Evolutionary conservation across 2,329 filamentous ascomycete genomes (phyloP), one percentile per base, ranked within the genome.

Genomic region (Nakataea oryzae): DNA sequence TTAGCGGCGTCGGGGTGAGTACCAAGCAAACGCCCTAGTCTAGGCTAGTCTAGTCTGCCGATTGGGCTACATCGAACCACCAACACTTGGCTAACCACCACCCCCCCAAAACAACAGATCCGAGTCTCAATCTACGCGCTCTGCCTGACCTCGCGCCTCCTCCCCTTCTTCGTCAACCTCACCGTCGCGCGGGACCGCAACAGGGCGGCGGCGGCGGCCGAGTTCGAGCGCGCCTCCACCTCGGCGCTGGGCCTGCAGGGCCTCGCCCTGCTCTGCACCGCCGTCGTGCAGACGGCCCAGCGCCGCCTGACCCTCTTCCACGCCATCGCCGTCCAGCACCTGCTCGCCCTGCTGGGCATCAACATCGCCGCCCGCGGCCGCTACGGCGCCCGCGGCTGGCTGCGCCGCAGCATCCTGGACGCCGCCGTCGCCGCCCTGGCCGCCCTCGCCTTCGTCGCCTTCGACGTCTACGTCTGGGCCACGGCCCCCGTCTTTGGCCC

Each of bases 121-220:
- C 59, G 63, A 47, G 34, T 62, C n/a, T 64, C 63, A 11, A 62
- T 64, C 24, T 64, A 64, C 59, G 55, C 57, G 11, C 61, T 64
- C 28, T 64, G 63, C 30, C 59, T 64, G 6, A 61, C 61, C 5
- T 27, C 58, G 5, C 58, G 62, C 55, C 54, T 64, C 32, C 59
- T 63, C 58, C 61, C 58, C 28, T 61, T 57, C 29, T 8, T 63
- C 9, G 62, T 64, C 27, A 55, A 54, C 47, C 13, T 54, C 47
- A 26, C 26, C 34, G 41, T 50, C 11, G 47, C 57, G n/a, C 41
- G 17, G 6, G 55, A 75, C 64, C 73, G 73, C 63, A 72, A 71
- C 4, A 67, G 68, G 17, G 69, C 72, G 17, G 70, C 74, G 64
- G 63, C 70, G 1, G 41, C 61, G 13, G 34, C 54, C 54, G 63